Percentiles rank a stretch among this genome's conserved stretches.
These are phyloP conservation scores for Podila horticola DNA, from an alignment of 192 early-diverging fungal species.

Conservation along the genomic window DNA sequence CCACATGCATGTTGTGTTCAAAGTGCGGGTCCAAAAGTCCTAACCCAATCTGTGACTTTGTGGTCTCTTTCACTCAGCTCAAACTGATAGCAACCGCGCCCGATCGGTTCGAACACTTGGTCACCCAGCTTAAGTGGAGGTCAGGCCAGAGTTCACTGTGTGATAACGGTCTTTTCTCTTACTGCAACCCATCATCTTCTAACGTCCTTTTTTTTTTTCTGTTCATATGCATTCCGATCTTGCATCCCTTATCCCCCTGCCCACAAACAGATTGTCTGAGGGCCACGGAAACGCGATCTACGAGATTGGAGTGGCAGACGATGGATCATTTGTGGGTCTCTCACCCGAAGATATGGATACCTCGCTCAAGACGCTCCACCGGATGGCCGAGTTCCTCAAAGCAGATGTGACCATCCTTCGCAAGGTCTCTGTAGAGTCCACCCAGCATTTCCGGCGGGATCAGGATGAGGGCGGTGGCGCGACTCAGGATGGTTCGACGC, in stretches of 20 bases:
- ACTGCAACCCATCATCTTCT: too few relatives aligned
- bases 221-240: too few relatives aligned
- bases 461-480: slow-evolving; percentile 9
- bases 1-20: neutral
- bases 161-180: neutral
- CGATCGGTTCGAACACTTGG: slow-evolving; percentile 83
- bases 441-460: slow-evolving; percentile 2
- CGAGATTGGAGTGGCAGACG: slow-evolving; percentile 89
- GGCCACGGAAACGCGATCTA: slow-evolving; percentile 90
- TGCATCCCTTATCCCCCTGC: too few relatives aligned
- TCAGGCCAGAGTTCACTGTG: neutral
- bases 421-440: slow-evolving; percentile 50
- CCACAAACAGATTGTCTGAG: slow-evolving; percentile 70
- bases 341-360: slow-evolving; percentile 65
- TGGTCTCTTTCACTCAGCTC: slow-evolving; percentile 57
- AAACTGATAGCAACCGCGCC: slow-evolving; percentile 72
- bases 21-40: neutral
- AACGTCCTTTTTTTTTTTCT: too few relatives aligned
- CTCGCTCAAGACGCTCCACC: slow-evolving; percentile 68
- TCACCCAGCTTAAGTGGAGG: slow-evolving; percentile 94
- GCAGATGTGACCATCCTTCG: slow-evolving; percentile 78
- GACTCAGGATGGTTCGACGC: slow-evolving; percentile 19
- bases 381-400: slow-evolving; percentile 69
- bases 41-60: neutral
- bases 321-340: slow-evolving; percentile 82